Conservation (phyloP, 164 flowering plant genomes). For the Aristolochia fimbriata region DNA sequence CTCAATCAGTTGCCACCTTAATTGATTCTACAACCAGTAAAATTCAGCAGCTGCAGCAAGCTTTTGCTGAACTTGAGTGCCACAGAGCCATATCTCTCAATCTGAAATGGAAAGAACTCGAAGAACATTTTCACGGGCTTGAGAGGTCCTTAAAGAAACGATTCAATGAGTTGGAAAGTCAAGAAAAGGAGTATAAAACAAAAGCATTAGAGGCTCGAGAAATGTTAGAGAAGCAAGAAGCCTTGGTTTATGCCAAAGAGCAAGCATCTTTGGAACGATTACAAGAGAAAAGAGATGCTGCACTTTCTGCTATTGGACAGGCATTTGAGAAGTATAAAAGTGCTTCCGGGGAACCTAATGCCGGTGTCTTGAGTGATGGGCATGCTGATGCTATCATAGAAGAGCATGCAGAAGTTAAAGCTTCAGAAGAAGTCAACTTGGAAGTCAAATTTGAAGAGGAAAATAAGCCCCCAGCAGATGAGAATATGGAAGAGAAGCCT, state of each 20-base stretch:
- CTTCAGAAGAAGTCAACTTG: conserved; percentile 17
- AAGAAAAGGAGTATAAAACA: conserved; percentile 63
- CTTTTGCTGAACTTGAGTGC: conserved; percentile 92
- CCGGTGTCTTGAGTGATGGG: conserved; percentile 14
- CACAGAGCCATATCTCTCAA: conserved; percentile 78
- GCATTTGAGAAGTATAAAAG: conserved; percentile 45
- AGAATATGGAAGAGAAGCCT: conserved; percentile 31
- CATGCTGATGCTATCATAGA: conserved; percentile 22
- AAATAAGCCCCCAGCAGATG: conserved; percentile 20
- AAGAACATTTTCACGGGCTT: conserved; percentile 88
- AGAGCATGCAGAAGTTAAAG: conserved; percentile 37
- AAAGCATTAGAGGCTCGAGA: conserved; percentile 51
- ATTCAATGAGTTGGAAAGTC: conserved; percentile 75
- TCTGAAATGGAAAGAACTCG: conserved; percentile 94
- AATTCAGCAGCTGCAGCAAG: conserved; percentile 93
- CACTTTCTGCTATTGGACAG: conserved; percentile 50
- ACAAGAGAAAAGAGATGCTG: conserved; percentile 84
- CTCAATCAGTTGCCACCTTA: conserved; percentile 56
- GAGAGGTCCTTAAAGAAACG: conserved; percentile 87
- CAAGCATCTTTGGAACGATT: conserved; percentile 59
- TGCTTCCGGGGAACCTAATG: conserved; percentile 23
- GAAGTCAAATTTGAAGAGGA: conserved; percentile 13
- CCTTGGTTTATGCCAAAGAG: conserved; percentile 78
- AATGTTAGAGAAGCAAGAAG: conserved; percentile 59
- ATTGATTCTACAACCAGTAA: conserved; percentile 74